Evolutionary conservation across 257 asterid genomes (phyloP), one percentile per base, ranked within the genome.

Genomic region (Paraleonurus japonicus): DNA sequence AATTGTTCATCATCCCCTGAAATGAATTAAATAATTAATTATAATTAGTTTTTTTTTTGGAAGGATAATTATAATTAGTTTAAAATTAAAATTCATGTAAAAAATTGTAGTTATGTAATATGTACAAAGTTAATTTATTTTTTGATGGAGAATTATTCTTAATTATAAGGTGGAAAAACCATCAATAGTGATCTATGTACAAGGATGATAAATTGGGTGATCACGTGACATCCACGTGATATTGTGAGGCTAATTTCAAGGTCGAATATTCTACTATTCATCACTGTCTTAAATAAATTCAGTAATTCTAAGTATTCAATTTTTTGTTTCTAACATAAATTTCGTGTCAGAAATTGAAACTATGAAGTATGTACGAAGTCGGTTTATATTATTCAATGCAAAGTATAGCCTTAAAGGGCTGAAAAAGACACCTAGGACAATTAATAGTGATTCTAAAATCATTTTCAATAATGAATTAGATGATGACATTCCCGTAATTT

Each of bases 1-100:
- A 89, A 35, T 94, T 94, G 81, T 94, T 94, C 99, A 94, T 94
- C 99, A 94, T 91, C 19, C 98, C 99, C 99, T 94, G 80, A 41
- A 77, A 58, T 48, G 15, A 23, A 11, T 12, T 15, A 19, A 4
- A 7, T 5, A 23, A 1, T 7, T 19, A 2, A 35, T 39, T 70
- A 0, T 45, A 23, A 35, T 30, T 48, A 32, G 16, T 3, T n/a
- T n/a, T n/a, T n/a, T n/a, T n/a, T n/a, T n/a, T n/a, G n/a, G n/a
- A n/a, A n/a, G n/a, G n/a, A n/a, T 19, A 2, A 35, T 39, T 70
- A 0, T 45, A 23, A 35, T 30, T 48, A 32, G 16, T 3, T n/a
- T n/a, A 4, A 32, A 32, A 32, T n/a, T 6, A 32, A 6, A 32
- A 4, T 32, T 32, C 37, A 32, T 6, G 37, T 32, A 32, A 4